A percentile compares a stretch with the other conserved stretches of the same genome.
Evolutionary conservation across 2,329 filamentous ascomycete species (phyloP).

Genomic region (Colletotrichum sp.): DNA sequence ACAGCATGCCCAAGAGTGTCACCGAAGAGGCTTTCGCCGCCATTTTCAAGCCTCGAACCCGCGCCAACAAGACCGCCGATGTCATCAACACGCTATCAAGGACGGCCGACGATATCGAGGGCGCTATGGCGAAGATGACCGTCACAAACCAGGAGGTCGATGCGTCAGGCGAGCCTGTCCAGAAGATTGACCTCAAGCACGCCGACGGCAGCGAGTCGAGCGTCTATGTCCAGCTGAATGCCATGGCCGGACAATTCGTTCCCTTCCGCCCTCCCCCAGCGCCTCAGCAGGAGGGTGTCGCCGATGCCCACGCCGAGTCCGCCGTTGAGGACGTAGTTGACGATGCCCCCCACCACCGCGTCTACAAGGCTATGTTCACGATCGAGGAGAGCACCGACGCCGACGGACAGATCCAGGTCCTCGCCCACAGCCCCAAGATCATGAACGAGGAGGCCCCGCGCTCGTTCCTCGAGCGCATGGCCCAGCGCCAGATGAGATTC

Average conservation of each 20-base stretch:
- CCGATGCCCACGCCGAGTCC: constrained; percentile 32
- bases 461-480: constrained; percentile 74
- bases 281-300: constrained; percentile 64
- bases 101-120: constrained; percentile 64
- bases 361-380: constrained; percentile 69
- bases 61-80: constrained; percentile 56
- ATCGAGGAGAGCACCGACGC: constrained; percentile 70
- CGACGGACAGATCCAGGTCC: constrained; percentile 64
- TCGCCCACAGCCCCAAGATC: constrained; percentile 64
- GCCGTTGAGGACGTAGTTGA: constrained; percentile 41
- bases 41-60: constrained; percentile 72
- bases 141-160: constrained; percentile 48
- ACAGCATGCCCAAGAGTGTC: constrained; percentile 76
- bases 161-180: constrained; percentile 48
- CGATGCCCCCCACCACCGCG: constrained; percentile 47
- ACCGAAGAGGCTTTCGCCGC: constrained; percentile 79
- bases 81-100: constrained; percentile 71
- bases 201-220: constrained; percentile 62
- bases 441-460: constrained; percentile 54
- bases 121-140: constrained; percentile 59
- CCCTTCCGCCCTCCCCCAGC: constrained; percentile 88
- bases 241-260: constrained; percentile 72
- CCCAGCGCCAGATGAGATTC: constrained; percentile 65
- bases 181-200: constrained; percentile 58
- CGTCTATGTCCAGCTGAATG: constrained; percentile 70